Base-by-base conservation (phyloP, 148 eudicot genomes). In the Rhododendron mucronatum region DNA sequence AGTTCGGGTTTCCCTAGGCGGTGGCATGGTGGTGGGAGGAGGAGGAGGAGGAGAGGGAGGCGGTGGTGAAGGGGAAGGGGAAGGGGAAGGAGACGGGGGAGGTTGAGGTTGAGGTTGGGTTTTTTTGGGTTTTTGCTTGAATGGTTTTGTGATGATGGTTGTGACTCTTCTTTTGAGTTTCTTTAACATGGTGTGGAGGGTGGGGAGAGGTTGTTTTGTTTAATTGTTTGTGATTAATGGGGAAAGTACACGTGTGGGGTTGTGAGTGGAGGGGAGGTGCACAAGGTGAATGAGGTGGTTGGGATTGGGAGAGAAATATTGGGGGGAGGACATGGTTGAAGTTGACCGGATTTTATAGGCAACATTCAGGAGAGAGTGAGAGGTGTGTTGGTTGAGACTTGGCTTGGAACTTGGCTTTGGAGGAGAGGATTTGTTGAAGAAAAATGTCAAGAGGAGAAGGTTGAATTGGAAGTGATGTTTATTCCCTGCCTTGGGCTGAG, bases 11-110 rank as follows among this genome's bases (percentile, higher is more conserved):
- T 0, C 73, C 45, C 11, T 84, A 75, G 88, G 81, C 26, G 84
- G 37, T 65, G 45, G 20, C 83, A 85, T 21, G 85, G 78, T 65
- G 84, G 59, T 51, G 35, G 69, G 84, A 2, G 87, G 78, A 4
- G 88, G 84, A 1, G 86, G 85, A 51, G 83, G 86, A 0, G 79
- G 71, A 0, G 71, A 88, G 1, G 86, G 85, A 1, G 71, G 59
- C 0, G 86, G 88, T 5, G 67, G 69, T 1, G 84, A 28, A 11
- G 44, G 44, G 87, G 82, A 45, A 2, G 88, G 83, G 0, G 85
- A 28, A 5, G 85, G 85, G 44, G 83, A 87, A 0, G 71, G 78
- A 0, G 69, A 88, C 0, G 81, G 87, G 1, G 71, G 73, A 0
- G 81, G 87, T 2, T 44, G 71, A 18, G 28, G 86, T 37, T 30